Base-by-base conservation (phyloP, 2,329 filamentous ascomycete species). In the Bipolaris cookei region DNA sequence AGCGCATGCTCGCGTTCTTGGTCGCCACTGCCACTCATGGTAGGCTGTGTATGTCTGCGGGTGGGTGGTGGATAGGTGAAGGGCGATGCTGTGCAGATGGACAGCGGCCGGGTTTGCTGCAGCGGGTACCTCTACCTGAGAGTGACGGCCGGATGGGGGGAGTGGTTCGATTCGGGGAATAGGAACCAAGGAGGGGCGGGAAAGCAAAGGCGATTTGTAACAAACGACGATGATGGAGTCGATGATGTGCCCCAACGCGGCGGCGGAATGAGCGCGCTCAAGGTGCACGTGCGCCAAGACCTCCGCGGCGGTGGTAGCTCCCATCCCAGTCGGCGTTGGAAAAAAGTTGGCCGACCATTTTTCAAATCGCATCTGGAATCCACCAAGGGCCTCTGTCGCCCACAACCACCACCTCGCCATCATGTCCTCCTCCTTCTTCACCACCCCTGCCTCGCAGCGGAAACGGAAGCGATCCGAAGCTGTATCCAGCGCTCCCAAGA, bases 371-470 rank as follows among this genome's bases (percentile, higher is more conserved):
- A 48, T 38, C 34, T 21, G 8, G 21, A 45, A 30, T 20, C n/a
- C 42, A 21, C 20, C 39, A 20, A 42, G 39, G 39, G 20, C 39
- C 43, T 46, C 18, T 20, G 28, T 46, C 43, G 43, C 30, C 21
- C 42, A 41, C 20, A 45, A 57, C 61, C 43, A 46, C 46, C 32
- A 34, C 28, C 61, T 60, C 56, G 54, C 45, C 45, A 30, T 52
- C 61, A 76, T 76, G 74, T 96, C 94, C 71, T 96, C 94, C 70
- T 97, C 93, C 37, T 99, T 98, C 79, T 99, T 99, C 79, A 97
- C 93, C 49, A 82, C 89, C 37, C 92, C 95, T 5, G 90, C 90
- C 38, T 89, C 90, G 48, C 90, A 94, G 73, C 91, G 91, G 81
- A 98, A 98, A 84, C 85, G 95, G 69, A 98, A 98, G 83, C 85